Conservation (phyloP, 306 rosid genomes). For the Dryas octopetala region DNA sequence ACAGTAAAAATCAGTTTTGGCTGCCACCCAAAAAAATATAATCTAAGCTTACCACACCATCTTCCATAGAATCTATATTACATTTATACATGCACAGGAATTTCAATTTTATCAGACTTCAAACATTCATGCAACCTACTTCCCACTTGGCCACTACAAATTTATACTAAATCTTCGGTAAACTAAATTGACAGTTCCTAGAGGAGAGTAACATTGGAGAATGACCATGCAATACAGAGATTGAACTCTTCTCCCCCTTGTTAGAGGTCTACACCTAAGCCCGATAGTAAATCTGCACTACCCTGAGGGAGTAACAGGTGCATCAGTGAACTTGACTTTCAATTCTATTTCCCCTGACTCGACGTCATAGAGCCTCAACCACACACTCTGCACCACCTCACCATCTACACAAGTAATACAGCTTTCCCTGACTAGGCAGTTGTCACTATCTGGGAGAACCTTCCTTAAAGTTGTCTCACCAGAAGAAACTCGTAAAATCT, state of each 20-base stretch:
- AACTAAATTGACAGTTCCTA: slow-evolving; percentile 5
- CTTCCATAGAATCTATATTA: neutral
- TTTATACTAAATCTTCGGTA: neutral
- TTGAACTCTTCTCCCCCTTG: slow-evolving; percentile 36
- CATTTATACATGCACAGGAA: neutral
- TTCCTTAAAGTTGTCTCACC: slow-evolving; percentile 74
- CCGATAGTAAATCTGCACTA: slow-evolving; percentile 31
- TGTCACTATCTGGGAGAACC: slow-evolving; percentile 71
- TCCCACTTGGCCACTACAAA: neutral
- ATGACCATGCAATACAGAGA: slow-evolving; percentile 22
- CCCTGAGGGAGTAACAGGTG: slow-evolving; percentile 28
- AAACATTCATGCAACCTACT: neutral
- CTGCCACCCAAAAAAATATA: neutral
- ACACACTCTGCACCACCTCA: slow-evolving; percentile 75
- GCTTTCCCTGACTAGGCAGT: slow-evolving; percentile 85
- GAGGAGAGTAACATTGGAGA: slow-evolving; percentile 22
- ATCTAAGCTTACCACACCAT: neutral
- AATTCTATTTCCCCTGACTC: slow-evolving; percentile 90
- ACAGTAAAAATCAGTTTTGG: neutral
- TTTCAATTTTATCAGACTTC: neutral
- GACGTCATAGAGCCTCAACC: slow-evolving; percentile 85
- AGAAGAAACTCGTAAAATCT: slow-evolving; percentile 53
- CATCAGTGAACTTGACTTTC: slow-evolving; percentile 59
- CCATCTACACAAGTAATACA: slow-evolving; percentile 71
- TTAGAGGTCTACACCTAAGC: slow-evolving; percentile 29